Base-by-base conservation (phyloP, 2,329 filamentous ascomycete genomes). In the Hirsutella minnesotensis region DNA sequence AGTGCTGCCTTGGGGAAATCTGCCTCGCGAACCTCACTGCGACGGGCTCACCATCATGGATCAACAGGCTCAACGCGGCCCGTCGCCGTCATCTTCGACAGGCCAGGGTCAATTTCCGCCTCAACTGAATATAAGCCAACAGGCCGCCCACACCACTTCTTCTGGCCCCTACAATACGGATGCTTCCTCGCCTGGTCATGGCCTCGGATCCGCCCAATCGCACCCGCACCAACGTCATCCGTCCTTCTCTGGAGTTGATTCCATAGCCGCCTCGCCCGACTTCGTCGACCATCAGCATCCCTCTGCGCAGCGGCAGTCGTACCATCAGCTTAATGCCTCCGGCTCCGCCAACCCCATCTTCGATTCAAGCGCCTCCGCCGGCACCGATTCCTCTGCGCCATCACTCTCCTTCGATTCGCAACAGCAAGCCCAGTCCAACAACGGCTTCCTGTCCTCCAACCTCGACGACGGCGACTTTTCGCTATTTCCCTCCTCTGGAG, bases 91-190 rank as follows among this genome's bases (percentile, higher is more conserved):
- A 51, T 81, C 79, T 55, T 68, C 69, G 29, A 31, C 44, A 39
- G 44, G 40, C 38, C 47, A 46, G 13, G 36, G 22, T 31, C 57
- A 69, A 70, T 16, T n/a, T 16, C 31, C 13, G 7, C 12, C 31
- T n/a, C 49, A 70, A 19, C 37, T 68, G 67, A 71, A 78, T 79
- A 81, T 83, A 81, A 83, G 73, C 61, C 77, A 78, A 60, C 73
- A 24, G 22, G 33, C 67, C 51, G 31, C 41, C 21, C 78, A 77
- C 61, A 81, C 79, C 54, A 75, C 78, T 53, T 77, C 77, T 57
- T 74, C 73, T 62, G 68, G 68, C 53, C 75, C 72, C 55, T 67
- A 71, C 58, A 65, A 70, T 57, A 49, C 57, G 38, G 68, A 69
- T 56, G 62, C 70, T 45, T 55, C 62, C 53, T 67, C 65, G 72